phyloP scores from a whole-genome alignment of 768 basidiomycete species.

The Antrodiella citrinella region DNA sequence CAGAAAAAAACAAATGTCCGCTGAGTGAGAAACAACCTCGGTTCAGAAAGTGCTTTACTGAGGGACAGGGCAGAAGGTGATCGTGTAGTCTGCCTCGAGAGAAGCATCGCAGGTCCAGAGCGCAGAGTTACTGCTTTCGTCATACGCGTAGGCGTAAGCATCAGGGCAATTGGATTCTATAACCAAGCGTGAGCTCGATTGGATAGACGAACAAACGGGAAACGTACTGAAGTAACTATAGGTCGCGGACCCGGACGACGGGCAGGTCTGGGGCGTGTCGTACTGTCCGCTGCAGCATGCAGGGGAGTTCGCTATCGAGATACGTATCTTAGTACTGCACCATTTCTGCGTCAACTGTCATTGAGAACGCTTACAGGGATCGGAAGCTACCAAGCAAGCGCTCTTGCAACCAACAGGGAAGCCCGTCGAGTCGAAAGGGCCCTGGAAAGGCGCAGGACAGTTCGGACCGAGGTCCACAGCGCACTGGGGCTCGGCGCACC shows the following conservation, averaged over 20 bases:
- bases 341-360: background rate
- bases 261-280: conserved; percentile 23
- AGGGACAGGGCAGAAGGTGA: conserved; percentile 10
- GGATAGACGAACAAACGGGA: too few species aligned
- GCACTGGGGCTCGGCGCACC: conserved; percentile 49
- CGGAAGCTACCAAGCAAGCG: conserved; percentile 20
- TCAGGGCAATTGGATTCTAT: conserved; percentile 19
- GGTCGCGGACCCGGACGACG: conserved; percentile 21
- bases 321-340: background rate
- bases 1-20: too few species aligned
- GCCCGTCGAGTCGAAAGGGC: conserved; percentile 22
- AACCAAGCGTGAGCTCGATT: too few species aligned
- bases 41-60: too few species aligned
- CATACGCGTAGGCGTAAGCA: conserved; percentile 18
- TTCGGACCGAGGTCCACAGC: conserved; percentile 52
- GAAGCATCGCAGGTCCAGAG: conserved; percentile 5
- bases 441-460: conserved; percentile 33
- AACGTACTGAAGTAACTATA: conserved; percentile 21
- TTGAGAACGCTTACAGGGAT: conserved; percentile 11
- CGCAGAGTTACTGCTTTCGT: conserved; percentile 7
- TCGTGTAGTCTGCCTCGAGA: conserved; percentile 6
- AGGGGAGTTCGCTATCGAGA: conserved; percentile 6
- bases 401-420: conserved; percentile 24
- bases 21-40: too few species aligned
- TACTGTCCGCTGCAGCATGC: conserved; percentile 28